These are phyloP conservation scores for Thalassiosira oceanica DNA, from an alignment of 352 stramenopile genomes.

Conservation along the genomic window DNA sequence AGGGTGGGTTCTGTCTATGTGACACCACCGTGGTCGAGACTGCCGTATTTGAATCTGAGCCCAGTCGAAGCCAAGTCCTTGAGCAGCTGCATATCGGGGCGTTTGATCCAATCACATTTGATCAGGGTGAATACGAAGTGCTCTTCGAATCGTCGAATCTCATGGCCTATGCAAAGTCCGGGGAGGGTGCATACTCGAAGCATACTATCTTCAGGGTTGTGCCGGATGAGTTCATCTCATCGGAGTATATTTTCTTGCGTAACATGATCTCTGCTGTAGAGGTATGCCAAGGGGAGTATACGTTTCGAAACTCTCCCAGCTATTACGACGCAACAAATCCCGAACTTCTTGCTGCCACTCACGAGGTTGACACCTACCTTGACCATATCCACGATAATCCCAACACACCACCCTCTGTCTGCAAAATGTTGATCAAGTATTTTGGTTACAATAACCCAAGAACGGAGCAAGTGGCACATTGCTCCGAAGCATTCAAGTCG, in stretches of 20 bases:
- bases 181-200: slow-evolving; percentile 5
- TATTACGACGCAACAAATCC: slow-evolving; percentile 47
- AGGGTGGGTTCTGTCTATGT: slow-evolving; percentile 33
- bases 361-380: slow-evolving; percentile 62
- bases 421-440: slow-evolving; percentile 52
- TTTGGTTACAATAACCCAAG: slow-evolving; percentile 66
- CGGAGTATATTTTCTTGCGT: slow-evolving; percentile 38
- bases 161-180: slow-evolving; percentile 18
- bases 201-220: slow-evolving; percentile 39
- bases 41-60: slow-evolving; percentile 28
- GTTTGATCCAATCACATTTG: slow-evolving; percentile 36
- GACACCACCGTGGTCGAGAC: slow-evolving; percentile 17
- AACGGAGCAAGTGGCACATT: slow-evolving; percentile 50
- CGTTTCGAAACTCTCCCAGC: slow-evolving; percentile 56
- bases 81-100: slow-evolving; percentile 31
- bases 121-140: slow-evolving; percentile 11
- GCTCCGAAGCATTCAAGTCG: slow-evolving; percentile 58
- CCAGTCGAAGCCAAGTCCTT: slow-evolving; percentile 29
- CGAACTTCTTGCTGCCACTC: slow-evolving; percentile 30
- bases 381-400: slow-evolving; percentile 54
- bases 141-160: background rate
- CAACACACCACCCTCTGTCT: slow-evolving; percentile 59
- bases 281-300: slow-evolving; percentile 16
- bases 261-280: slow-evolving; percentile 48
- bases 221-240: slow-evolving; percentile 14